Conservation (phyloP, 164 flowering plant species). For the Sextonia rubra region DNA sequence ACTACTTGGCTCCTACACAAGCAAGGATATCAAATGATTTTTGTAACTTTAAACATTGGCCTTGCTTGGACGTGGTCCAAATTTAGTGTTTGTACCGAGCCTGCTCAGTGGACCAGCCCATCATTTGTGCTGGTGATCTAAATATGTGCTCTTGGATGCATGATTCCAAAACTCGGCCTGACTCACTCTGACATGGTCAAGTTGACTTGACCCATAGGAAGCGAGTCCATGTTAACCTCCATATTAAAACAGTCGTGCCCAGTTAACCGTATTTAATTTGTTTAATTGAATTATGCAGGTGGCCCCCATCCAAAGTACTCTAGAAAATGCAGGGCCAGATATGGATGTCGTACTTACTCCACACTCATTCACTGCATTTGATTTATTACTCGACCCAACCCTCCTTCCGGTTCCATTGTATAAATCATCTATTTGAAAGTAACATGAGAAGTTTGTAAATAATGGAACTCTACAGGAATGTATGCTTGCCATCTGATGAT, state of each 20-base stretch:
- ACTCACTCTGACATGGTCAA: not conserved
- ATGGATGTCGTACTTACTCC: slow-evolving; percentile 52
- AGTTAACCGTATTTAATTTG: not conserved
- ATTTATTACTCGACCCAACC: slow-evolving; percentile 31
- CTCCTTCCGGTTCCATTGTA: slow-evolving; percentile 17
- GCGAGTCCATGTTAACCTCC: not conserved
- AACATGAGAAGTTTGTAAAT: not conserved
- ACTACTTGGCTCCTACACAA: too few relatives aligned
- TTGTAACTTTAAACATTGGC: too few relatives aligned
- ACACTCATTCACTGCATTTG: slow-evolving; percentile 66
- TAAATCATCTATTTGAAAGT: slow-evolving; percentile 22
- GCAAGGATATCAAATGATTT: too few relatives aligned
- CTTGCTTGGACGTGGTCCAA: too few relatives aligned
- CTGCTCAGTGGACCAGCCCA: too few relatives aligned
- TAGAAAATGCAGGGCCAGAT: slow-evolving; percentile 39
- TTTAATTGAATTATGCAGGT: slow-evolving; percentile 34
- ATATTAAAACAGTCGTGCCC: not conserved
- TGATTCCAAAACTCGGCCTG: too few relatives aligned
- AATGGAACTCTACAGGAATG: not conserved
- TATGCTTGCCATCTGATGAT: not conserved
- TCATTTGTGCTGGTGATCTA: too few relatives aligned
- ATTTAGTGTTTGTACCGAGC: too few relatives aligned
- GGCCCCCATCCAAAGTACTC: slow-evolving; percentile 28
- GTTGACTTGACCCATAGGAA: not conserved
- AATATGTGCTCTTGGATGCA: too few relatives aligned